Base-by-base conservation (phyloP, 1,139 yeast genomes). In the Sugiyamaella pinicola region DNA sequence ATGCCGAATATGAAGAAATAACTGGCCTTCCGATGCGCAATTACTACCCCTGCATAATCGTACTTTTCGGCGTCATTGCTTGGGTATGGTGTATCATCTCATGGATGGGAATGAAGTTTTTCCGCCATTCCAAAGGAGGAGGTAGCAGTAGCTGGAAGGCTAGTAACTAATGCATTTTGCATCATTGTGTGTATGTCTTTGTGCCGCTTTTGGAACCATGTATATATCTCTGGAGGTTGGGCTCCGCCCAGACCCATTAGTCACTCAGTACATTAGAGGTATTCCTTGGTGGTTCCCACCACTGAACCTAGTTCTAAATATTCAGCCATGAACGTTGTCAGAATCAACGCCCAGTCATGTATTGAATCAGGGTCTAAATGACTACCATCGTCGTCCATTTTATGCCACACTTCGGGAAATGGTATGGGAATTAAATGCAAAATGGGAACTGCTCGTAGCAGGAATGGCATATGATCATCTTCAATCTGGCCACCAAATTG, bases 41-140 rank as follows among this genome's bases (percentile, higher is more conserved):
- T 58, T 76, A 77, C 58, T 80, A 81, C 59, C 74, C 84, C 1
- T 68, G 80, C 45, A 70, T 79, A 22, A 62, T 80, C 18, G 76
- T 84, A 70, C 72, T 85, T 49, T 72, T 80, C 8, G 58, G 66
- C 53, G 81, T 84, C 24, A 78, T 84, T 6, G 67, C 79, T 1
- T 86, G 95, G 93, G 79, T 87, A 67, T 86, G 95, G 93, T 81
- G 89, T 40, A 69, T 84, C 6, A 72, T 79, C 2, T 82, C 90
- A 5, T 86, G 95, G 95, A 74, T 83, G 57, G 90, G 93, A 29
- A 78, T 85, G 78, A 86, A 86, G 66, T 73, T 85, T 54, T 86
- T 86, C 68, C 71, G 89, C 46, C 93, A 86, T 64, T 84, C 91
- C 29, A 84, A 83, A 61, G 89, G 89, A 12, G 74, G 70, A 9